These are phyloP conservation scores for Ganoderma lucidum DNA, from an alignment of 1,284 basidiomycete species.

Conservation along the genomic window DNA sequence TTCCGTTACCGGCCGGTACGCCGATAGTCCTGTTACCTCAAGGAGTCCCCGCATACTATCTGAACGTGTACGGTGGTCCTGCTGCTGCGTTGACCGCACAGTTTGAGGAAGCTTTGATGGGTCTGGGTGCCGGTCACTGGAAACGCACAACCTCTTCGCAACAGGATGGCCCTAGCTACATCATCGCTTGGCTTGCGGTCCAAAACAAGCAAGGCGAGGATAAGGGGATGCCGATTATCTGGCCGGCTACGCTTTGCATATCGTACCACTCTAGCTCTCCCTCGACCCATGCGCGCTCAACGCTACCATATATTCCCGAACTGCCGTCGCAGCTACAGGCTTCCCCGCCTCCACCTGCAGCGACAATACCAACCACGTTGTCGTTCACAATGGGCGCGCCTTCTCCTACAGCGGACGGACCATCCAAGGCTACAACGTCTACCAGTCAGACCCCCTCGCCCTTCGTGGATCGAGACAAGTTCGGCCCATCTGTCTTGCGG, in stretches of 20 bases:
- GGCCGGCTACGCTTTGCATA: slow-evolving; percentile 69
- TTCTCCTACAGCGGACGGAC: slow-evolving; percentile 31
- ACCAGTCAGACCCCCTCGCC: slow-evolving; percentile 19
- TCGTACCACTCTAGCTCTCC: slow-evolving; percentile 52
- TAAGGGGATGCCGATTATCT: slow-evolving; percentile 77
- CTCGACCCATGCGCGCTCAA: slow-evolving; percentile 49
- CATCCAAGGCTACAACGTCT: slow-evolving; percentile 30
- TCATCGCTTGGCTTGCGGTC: slow-evolving; percentile 76
- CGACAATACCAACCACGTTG: slow-evolving; percentile 26
- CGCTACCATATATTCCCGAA: slow-evolving; percentile 65
- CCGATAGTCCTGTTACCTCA: slow-evolving; percentile 74
- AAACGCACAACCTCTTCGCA: slow-evolving; percentile 33
- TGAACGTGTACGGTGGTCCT: slow-evolving; percentile 70
- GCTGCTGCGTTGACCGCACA: slow-evolving; percentile 65
- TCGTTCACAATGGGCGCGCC: slow-evolving; percentile 18
- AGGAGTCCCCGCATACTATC: slow-evolving; percentile 75
- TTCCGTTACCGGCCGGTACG: slow-evolving; percentile 61
- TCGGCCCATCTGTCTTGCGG: slow-evolving; percentile 32
- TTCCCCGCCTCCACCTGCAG: slow-evolving; percentile 55
- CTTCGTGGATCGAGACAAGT: slow-evolving; percentile 23
- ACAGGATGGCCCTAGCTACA: slow-evolving; percentile 48
- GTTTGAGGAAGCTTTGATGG: slow-evolving; percentile 66
- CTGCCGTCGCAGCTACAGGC: slow-evolving; percentile 71
- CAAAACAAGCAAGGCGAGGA: slow-evolving; percentile 81
- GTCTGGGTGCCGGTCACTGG: slow-evolving; percentile 66